A percentile compares a stretch with the other conserved stretches of the same genome.
These are phyloP conservation scores for Starmerella vitae DNA, from an alignment of 805 yeast genomes.

Conservation along the genomic window DNA sequence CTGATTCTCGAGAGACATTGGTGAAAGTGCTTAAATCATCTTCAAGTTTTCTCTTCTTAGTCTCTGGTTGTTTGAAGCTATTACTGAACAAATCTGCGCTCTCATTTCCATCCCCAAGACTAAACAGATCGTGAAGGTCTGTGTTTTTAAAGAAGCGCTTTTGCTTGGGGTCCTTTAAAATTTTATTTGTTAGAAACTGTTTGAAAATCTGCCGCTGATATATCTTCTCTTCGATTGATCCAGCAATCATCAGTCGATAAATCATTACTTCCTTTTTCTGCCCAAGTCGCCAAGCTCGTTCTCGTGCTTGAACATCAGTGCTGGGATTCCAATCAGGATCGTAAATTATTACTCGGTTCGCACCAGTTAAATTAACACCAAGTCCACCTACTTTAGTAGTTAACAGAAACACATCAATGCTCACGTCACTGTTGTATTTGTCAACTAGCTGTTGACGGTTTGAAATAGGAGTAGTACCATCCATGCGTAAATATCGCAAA, in stretches of 20 bases:
- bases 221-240: conserved; percentile 91
- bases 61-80: conserved; percentile 20
- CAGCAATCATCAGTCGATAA: conserved; percentile 83
- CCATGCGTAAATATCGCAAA: conserved; percentile 68
- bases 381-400: conserved; percentile 95
- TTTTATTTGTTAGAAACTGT: conserved; percentile 84
- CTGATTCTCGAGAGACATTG: conserved; percentile 21
- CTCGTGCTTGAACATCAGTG: conserved; percentile 92
- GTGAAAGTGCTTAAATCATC: conserved; percentile 25
- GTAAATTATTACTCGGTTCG: conserved; percentile 81
- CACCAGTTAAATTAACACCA: conserved; percentile 89
- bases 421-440: conserved; percentile 49
- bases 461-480: conserved; percentile 76
- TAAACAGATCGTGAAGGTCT: conserved; percentile 79
- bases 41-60: conserved; percentile 12
- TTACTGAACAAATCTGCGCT: conserved; percentile 44
- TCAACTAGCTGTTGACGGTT: conserved; percentile 71
- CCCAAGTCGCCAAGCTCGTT: conserved; percentile 93
- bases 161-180: conserved; percentile 89
- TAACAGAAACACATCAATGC: conserved; percentile 53
- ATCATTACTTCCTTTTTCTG: conserved; percentile 86
- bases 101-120: conserved; percentile 59
- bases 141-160: conserved; percentile 82
- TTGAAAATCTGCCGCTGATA: conserved; percentile 95
- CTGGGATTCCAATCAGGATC: conserved; percentile 99